Conservation (phyloP, 495 filamentous ascomycete species). For the Tuber calosporum region DNA sequence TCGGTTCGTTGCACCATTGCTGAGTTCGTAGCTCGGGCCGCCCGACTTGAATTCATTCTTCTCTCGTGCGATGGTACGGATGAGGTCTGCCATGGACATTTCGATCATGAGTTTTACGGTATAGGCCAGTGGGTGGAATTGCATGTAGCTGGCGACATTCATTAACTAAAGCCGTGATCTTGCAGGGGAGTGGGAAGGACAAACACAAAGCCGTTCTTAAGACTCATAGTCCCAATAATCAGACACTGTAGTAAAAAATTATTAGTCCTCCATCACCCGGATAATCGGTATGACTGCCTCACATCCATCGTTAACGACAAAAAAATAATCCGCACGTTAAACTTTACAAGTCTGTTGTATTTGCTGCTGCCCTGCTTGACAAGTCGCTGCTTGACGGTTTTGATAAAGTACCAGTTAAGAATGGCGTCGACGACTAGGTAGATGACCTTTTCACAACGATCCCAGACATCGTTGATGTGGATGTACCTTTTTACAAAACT, state of each 20-base stretch:
- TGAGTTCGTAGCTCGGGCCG: constrained; percentile 21
- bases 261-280: not conserved
- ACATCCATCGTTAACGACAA: constrained; percentile 49
- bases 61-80: constrained; percentile 38
- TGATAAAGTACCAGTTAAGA: constrained; percentile 48
- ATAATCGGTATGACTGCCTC: constrained; percentile 6
- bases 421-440: constrained; percentile 46
- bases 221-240: constrained; percentile 32
- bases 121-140: constrained; percentile 52
- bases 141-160: constrained; percentile 44
- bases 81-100: constrained; percentile 50
- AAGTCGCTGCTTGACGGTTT: constrained; percentile 44
- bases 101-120: constrained; percentile 53
- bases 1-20: not conserved
- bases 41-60: constrained; percentile 27
- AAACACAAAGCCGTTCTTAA: constrained; percentile 34
- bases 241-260: constrained; percentile 16
- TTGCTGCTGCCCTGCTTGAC: constrained; percentile 47
- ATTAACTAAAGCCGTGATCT: constrained; percentile 7
- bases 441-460: constrained; percentile 46
- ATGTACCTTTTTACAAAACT: constrained; percentile 39
- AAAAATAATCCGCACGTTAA: constrained; percentile 47
- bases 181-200: not conserved
- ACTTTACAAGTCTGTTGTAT: constrained; percentile 46
- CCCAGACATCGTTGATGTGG: constrained; percentile 47